Evolutionary conservation across 106 monocot species (phyloP).

Genomic region (Apostasia shenzhenica): DNA sequence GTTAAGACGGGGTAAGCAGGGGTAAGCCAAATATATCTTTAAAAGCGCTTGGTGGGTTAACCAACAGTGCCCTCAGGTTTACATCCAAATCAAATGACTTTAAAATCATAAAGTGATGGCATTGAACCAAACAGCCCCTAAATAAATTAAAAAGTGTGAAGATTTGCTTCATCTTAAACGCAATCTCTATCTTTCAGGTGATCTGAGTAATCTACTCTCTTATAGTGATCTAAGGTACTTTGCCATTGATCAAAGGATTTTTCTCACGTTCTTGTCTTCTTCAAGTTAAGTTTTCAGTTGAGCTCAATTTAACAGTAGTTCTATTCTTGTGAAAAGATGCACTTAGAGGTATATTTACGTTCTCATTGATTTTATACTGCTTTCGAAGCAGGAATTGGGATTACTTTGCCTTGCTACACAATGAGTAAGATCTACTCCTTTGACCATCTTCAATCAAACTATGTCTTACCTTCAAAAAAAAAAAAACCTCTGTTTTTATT

Average conservation of each 20-base stretch:
- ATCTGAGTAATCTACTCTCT: conserved; percentile 44
- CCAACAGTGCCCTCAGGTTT: no score
- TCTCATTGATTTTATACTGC: background rate
- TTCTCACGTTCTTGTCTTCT: conserved; percentile 62
- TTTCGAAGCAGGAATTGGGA: conserved; percentile 50
- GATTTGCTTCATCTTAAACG: background rate
- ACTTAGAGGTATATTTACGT: background rate
- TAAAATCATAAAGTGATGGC: no score
- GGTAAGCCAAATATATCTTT: no score
- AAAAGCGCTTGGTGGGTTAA: no score
- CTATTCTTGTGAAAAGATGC: background rate
- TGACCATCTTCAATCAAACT: background rate
- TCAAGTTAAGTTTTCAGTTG: conserved; percentile 37
- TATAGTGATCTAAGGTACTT: conserved; percentile 57
- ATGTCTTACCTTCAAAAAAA: background rate
- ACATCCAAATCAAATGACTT: no score
- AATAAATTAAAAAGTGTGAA: background rate
- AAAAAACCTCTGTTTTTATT: background rate
- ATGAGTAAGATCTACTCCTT: conserved; percentile 33
- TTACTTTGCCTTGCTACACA: conserved; percentile 57
- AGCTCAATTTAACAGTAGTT: background rate
- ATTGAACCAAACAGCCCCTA: no score
- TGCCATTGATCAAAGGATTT: conserved; percentile 49
- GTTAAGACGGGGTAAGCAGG: no score
- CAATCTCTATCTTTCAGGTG: conserved; percentile 27